Evolutionary conservation across 345 rosid genomes (phyloP).

Genomic region (Melaleuca alternifolia): DNA sequence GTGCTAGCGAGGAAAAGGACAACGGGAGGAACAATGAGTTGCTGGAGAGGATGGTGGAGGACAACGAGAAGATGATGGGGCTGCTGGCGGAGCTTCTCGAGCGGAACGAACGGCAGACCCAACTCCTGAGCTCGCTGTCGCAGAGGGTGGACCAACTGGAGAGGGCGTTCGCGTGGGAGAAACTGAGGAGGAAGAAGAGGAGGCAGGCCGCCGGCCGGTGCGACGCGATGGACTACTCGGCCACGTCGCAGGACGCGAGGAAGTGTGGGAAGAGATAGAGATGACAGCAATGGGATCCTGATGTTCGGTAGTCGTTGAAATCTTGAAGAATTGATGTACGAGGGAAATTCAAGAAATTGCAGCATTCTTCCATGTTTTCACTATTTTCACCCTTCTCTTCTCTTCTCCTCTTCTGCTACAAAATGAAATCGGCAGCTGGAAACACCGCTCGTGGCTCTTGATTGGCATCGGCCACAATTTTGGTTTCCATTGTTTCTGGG

Average conservation of each 20-base stretch:
- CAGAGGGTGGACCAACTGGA: constrained; percentile 50
- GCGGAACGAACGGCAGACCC: constrained; percentile 39
- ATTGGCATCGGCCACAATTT: neutral
- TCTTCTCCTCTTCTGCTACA: neutral
- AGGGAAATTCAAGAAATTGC: neutral
- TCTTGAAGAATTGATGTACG: neutral
- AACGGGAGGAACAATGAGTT: constrained; percentile 14
- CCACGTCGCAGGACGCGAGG: neutral
- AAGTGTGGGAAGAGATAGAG: constrained; percentile 9
- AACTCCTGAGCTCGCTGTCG: constrained; percentile 25
- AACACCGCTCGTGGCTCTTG: no score
- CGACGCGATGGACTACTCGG: neutral
- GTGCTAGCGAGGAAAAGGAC: neutral
- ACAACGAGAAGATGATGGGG: constrained; percentile 48
- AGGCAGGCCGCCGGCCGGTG: neutral
- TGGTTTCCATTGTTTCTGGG: neutral
- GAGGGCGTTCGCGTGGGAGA: constrained; percentile 36
- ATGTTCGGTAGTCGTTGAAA: neutral
- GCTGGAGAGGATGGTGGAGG: constrained; percentile 41
- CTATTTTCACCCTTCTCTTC: neutral
- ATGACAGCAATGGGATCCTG: neutral
- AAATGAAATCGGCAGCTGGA: no score
- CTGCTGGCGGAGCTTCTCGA: constrained; percentile 34
- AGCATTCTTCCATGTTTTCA: neutral
- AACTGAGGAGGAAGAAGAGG: constrained; percentile 30